Base-by-base conservation (phyloP, 2,329 filamentous ascomycete species). In the Xylariaceae sp. region DNA sequence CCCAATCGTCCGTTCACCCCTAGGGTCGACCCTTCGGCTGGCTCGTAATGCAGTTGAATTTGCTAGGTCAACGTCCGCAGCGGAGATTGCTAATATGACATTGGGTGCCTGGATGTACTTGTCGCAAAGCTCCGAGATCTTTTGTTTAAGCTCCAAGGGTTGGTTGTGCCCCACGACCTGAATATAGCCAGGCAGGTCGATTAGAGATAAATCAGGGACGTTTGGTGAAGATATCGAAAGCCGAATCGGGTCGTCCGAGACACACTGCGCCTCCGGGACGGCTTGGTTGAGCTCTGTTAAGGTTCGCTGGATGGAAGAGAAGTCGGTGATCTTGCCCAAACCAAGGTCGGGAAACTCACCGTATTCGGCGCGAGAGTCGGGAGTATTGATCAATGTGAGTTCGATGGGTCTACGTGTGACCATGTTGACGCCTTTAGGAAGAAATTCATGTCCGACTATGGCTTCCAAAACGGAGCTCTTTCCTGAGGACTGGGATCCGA, bases 401-500 rank as follows among this genome's bases (percentile, higher is more conserved):
- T 99, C 94, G 68, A 99, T 99, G 0, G 94, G 94, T 55, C 94
- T 80, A 39, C 95, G 82, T 8, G 94, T 99, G 47, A 99, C 94
- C 94, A 99, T 99, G 67, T 99, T 99, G 40, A 86, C 86, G n/a
- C 94, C 94, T 71, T 99, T 99, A 5, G 94, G 95, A 43, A 99
- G 75, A 63, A 99, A 99, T 65, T 99, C 94, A 67, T 99, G 94
- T 5, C 94, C 95, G 51, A 99, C 95, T 57, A 99, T 95, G 18
- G 94, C 89, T 71, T 99, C 94, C 45, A 99, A 72, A 1, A 99
- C 94, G 1, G 94, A 99, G 67, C 92, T 97, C 75, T 99, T 99
- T 39, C 94, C 94, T 0, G 94, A 97, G 0, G 94, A 99, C 69
- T 99, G 94, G 2, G 94, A 99, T 21, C 94, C 94, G 63, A 99